Percentiles rank a stretch among this genome's conserved stretches.
These are phyloP conservation scores for Alternaria brassicae DNA, from an alignment of 2,329 filamentous ascomycete species.

Conservation along the genomic window DNA sequence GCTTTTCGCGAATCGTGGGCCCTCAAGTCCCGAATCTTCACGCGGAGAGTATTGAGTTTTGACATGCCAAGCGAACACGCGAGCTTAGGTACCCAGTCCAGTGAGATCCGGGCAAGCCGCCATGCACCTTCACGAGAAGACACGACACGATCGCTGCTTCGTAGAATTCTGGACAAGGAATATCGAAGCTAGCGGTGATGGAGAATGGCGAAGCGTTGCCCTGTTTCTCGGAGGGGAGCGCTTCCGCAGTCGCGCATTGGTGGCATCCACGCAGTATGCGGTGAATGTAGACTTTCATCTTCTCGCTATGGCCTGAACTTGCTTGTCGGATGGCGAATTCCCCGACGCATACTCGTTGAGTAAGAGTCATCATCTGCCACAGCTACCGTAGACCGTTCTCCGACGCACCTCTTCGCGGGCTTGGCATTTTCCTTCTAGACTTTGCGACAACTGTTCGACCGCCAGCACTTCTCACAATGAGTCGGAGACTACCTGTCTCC, in stretches of 20 bases:
- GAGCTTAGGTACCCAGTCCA: not conserved
- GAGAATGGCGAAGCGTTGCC: not conserved
- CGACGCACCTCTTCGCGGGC: not conserved
- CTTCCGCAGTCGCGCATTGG: not conserved
- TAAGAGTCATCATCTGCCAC: not conserved
- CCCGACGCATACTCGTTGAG: not conserved
- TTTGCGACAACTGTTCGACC: not conserved
- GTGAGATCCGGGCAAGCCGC: constrained; percentile 6
- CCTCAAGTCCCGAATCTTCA: constrained; percentile 2
- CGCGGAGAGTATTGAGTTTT: constrained; percentile 6
- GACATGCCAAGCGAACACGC: constrained; percentile 6
- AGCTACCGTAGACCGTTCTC: not conserved
- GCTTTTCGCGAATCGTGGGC: not conserved
- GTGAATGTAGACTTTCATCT: not conserved
- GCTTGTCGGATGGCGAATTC: not conserved
- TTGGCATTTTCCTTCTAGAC: not conserved
- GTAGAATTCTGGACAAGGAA: not conserved
- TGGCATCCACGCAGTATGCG: not conserved
- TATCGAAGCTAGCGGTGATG: not conserved
- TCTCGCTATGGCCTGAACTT: not conserved
- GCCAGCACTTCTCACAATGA: not conserved
- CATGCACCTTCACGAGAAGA: constrained; percentile 7
- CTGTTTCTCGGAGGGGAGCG: not conserved
- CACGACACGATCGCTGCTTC: constrained; percentile 1
- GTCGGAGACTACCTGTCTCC: not conserved